phyloP scores from a whole-genome alignment of 169 alveolate species.

The Eimeria falciformis region DNA sequence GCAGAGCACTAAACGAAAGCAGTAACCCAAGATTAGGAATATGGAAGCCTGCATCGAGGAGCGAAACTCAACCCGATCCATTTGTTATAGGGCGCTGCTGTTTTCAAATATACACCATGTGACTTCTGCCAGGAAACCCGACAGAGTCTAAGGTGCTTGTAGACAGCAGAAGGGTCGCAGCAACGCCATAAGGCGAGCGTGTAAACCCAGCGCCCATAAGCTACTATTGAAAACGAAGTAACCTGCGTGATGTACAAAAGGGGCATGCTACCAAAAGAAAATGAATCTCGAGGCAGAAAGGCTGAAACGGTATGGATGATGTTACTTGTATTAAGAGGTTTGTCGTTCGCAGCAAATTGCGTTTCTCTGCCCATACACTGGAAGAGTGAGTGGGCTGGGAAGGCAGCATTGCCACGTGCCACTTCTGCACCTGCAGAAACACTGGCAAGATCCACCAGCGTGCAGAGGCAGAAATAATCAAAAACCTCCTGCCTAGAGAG shows the following conservation, averaged over 20 bases:
- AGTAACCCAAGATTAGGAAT: neutral
- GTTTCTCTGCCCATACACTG: too few relatives aligned
- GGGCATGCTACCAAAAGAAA: neutral
- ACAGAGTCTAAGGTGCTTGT: conserved; percentile 30
- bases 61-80: conserved; percentile 17
- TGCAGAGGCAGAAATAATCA: too few relatives aligned
- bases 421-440: too few relatives aligned
- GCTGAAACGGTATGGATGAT: too few relatives aligned
- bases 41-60: conserved; percentile 22
- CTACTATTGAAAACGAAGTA: neutral
- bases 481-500: neutral
- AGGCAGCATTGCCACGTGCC: too few relatives aligned
- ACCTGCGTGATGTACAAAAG: neutral
- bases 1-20: neutral
- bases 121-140: too few relatives aligned
- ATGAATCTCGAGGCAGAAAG: too few relatives aligned
- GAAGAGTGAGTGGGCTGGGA: too few relatives aligned
- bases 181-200: conserved; percentile 39
- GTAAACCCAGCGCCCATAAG: conserved; percentile 46
- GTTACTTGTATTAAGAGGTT: too few relatives aligned
- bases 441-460: too few relatives aligned
- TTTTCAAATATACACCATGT: neutral
- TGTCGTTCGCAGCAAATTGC: too few relatives aligned
- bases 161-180: conserved; percentile 73
- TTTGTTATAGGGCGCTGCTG: conserved; percentile 15